Evolutionary conservation across 805 yeast species (phyloP).

Genomic region (Kodamaea kakaduensis): DNA sequence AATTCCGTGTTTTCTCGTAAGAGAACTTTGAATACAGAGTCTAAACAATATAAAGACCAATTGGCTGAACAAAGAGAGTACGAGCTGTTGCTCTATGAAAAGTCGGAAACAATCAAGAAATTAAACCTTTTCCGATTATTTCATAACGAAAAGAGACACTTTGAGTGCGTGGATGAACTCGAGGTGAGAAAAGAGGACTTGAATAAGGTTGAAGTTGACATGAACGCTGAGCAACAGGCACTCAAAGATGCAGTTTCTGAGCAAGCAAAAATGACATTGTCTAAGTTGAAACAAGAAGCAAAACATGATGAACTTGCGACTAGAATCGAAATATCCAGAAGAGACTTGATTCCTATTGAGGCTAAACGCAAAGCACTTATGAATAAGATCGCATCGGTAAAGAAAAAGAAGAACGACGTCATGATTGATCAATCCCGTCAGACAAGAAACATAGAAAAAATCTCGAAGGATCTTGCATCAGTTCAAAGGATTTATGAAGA

Average conservation of each 20-base stretch:
- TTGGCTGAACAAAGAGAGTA: conserved; percentile 66
- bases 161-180: conserved; percentile 30
- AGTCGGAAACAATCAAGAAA: conserved; percentile 41
- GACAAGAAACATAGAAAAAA: conserved; percentile 33
- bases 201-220: conserved; percentile 27
- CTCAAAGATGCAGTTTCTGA: conserved; percentile 30
- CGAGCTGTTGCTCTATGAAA: conserved; percentile 50
- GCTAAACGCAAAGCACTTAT: conserved; percentile 49
- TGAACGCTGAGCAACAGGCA: conserved; percentile 24
- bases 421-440: conserved; percentile 53
- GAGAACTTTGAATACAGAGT: conserved; percentile 66
- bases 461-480: conserved; percentile 48
- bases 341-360: conserved; percentile 57
- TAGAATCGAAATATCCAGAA: conserved; percentile 42
- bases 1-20: conserved; percentile 63
- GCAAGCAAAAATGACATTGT: conserved; percentile 45
- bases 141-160: conserved; percentile 49
- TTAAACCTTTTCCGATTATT: conserved; percentile 62
- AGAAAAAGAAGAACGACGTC: conserved; percentile 48
- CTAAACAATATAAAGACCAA: conserved; percentile 75
- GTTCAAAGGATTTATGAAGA: conserved; percentile 27
- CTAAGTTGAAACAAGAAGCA: conserved; percentile 38
- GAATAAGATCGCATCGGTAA: conserved; percentile 44
- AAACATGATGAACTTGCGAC: conserved; percentile 32
- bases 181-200: conserved; percentile 34